Conservation (phyloP, 768 basidiomycete genomes). For the Kwoniella sp. region DNA sequence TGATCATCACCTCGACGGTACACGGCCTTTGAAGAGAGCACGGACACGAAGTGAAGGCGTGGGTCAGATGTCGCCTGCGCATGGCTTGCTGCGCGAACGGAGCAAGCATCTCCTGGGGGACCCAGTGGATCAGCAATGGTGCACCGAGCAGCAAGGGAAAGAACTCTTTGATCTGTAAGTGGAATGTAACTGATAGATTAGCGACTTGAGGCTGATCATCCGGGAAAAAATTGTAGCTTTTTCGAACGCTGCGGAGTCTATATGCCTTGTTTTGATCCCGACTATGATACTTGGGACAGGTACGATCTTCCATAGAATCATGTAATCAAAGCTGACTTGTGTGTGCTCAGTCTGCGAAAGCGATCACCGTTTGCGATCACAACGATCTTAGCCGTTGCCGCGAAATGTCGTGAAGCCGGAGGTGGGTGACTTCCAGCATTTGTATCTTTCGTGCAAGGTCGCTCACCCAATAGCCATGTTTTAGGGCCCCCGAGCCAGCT, state of each 20-base stretch:
- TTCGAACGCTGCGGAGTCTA: slow-evolving; percentile 39
- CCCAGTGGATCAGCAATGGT: slow-evolving; percentile 38
- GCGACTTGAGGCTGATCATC: not conserved
- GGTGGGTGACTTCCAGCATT: slow-evolving; percentile 13
- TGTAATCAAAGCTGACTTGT: not conserved
- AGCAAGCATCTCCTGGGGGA: slow-evolving; percentile 33
- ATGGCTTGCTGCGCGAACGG: slow-evolving; percentile 16
- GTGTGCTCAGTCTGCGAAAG: slow-evolving; percentile 31
- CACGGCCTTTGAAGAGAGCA: not conserved
- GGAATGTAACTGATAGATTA: not conserved
- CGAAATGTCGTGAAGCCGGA: slow-evolving; percentile 40
- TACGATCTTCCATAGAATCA: not conserved
- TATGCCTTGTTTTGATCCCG: slow-evolving; percentile 47
- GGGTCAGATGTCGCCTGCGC: slow-evolving; percentile 12
- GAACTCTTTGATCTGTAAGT: slow-evolving; percentile 43
- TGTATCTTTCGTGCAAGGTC: no score
- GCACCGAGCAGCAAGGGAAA: slow-evolving; percentile 33
- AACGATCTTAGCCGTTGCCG: slow-evolving; percentile 31
- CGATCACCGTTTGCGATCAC: slow-evolving; percentile 46
- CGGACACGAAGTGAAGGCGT: not conserved
- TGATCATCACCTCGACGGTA: not conserved
- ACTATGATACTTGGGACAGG: slow-evolving; percentile 46
- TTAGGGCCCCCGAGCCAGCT: slow-evolving; percentile 32
- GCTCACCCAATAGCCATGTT: no score
- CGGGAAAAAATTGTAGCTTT: slow-evolving; percentile 35